Evolutionary conservation across 1,284 basidiomycete genomes (phyloP).

Genomic region (Mycosarcoma mackinlayi): DNA sequence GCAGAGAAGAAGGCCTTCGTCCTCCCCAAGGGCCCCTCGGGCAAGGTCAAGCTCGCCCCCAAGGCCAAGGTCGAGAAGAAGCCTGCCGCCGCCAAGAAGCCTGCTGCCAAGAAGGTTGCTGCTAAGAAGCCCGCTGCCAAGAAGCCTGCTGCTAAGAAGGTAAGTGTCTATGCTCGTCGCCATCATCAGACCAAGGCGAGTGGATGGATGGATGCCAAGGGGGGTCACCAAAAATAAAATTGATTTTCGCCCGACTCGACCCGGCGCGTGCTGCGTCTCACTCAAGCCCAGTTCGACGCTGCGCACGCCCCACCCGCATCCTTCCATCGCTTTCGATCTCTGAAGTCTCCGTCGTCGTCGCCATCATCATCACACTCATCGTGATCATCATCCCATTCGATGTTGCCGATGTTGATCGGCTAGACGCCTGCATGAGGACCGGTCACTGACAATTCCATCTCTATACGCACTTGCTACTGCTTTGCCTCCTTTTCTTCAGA

Average conservation of each 20-base stretch:
- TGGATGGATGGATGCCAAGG: slow-evolving; percentile 14
- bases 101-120: slow-evolving; percentile 71
- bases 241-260: slow-evolving; percentile 17
- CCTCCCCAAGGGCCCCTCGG: slow-evolving; percentile 83
- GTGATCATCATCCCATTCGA: not conserved
- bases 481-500: slow-evolving; percentile 6
- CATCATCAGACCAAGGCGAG: not conserved
- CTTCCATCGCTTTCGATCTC: slow-evolving; percentile 3
- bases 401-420: no score
- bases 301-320: slow-evolving; percentile 15
- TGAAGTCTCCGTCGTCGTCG: not conserved
- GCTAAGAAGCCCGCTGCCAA: slow-evolving; percentile 60
- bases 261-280: slow-evolving; percentile 22
- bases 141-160: slow-evolving; percentile 61
- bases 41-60: slow-evolving; percentile 82
- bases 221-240: slow-evolving; percentile 15
- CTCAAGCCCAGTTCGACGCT: not conserved
- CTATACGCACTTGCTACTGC: not conserved
- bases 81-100: slow-evolving; percentile 69
- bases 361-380: slow-evolving; percentile 3
- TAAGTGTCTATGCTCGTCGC: slow-evolving; percentile 21
- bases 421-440: no score
- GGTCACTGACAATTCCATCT: not conserved
- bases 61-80: slow-evolving; percentile 72
- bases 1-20: slow-evolving; percentile 82